These are phyloP conservation scores for Discostella stelligeroides DNA, from an alignment of 108 stramenopile species.

Conservation along the genomic window DNA sequence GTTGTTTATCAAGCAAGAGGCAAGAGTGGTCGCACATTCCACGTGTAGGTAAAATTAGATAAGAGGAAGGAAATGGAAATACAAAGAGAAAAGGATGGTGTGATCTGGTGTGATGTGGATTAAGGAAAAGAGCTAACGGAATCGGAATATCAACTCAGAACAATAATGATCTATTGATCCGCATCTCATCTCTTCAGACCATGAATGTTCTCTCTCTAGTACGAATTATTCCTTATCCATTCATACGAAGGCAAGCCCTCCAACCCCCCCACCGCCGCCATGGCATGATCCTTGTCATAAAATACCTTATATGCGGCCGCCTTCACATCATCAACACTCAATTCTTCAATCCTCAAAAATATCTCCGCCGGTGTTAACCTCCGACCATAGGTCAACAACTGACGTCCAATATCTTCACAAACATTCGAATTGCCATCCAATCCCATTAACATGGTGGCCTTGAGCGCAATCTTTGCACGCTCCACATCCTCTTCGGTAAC, in stretches of 20 bases:
- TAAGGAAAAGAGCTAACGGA: too few species aligned
- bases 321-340: slow-evolving; percentile 88
- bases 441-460: slow-evolving; percentile 97
- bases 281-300: slow-evolving; percentile 97
- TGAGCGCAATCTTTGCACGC: slow-evolving; percentile 95
- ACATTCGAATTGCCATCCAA: slow-evolving; percentile 95
- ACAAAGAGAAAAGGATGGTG: too few species aligned
- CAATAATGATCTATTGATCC: too few species aligned
- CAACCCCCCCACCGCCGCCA: slow-evolving; percentile 97
- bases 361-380: slow-evolving; percentile 98
- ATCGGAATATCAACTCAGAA: too few species aligned
- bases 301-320: slow-evolving; percentile 92
- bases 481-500: slow-evolving; percentile 93
- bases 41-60: too few species aligned
- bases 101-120: too few species aligned
- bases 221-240: slow-evolving; percentile 84
- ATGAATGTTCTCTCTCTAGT: slow-evolving; percentile 38
- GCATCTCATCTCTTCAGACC: too few species aligned
- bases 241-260: slow-evolving; percentile 96
- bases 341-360: slow-evolving; percentile 95
- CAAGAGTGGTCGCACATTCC: too few species aligned
- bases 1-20: too few species aligned
- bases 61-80: too few species aligned
- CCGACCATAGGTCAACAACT: slow-evolving; percentile 97
- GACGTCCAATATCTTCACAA: slow-evolving; percentile 99